These are phyloP conservation scores for Apiospora malaysiana DNA, from an alignment of 2,329 filamentous ascomycete species.

Conservation along the genomic window DNA sequence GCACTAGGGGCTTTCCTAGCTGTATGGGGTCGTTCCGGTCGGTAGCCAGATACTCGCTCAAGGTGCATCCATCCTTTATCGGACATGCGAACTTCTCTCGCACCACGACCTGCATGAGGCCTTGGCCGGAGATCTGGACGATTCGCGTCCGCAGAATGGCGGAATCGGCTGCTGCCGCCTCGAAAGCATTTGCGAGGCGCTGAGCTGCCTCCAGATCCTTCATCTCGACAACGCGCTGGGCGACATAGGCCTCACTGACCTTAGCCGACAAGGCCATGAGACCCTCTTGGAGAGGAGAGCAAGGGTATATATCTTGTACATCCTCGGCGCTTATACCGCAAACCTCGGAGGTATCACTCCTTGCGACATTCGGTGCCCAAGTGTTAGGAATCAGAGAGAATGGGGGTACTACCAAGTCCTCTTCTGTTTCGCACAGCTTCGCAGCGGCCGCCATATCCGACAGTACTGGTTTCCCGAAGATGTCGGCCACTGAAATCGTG, in stretches of 20 bases:
- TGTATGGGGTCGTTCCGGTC: slow-evolving; percentile 49
- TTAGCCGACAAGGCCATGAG: slow-evolving; percentile 60
- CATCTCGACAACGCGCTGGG: slow-evolving; percentile 53
- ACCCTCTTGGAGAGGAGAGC: slow-evolving; percentile 59
- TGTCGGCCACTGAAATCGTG: slow-evolving; percentile 49
- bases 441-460: slow-evolving; percentile 49
- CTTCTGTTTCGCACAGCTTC: slow-evolving; percentile 34
- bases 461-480: slow-evolving; percentile 53
- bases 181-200: slow-evolving; percentile 50
- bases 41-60: slow-evolving; percentile 47
- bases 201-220: slow-evolving; percentile 42
- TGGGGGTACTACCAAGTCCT: slow-evolving; percentile 36
- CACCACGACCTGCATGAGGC: slow-evolving; percentile 55
- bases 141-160: slow-evolving; percentile 56
- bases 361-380: slow-evolving; percentile 43
- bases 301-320: slow-evolving; percentile 60
- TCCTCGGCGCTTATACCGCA: slow-evolving; percentile 43
- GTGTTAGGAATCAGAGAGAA: slow-evolving; percentile 48
- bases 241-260: slow-evolving; percentile 57
- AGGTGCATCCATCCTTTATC: slow-evolving; percentile 40
- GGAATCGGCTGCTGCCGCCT: slow-evolving; percentile 43
- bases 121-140: slow-evolving; percentile 49
- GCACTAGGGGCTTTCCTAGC: slow-evolving; percentile 52
- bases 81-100: slow-evolving; percentile 42
- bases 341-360: slow-evolving; percentile 45